These are phyloP conservation scores for Penstemon barbatus DNA, from an alignment of 257 asterid genomes.

Conservation along the genomic window DNA sequence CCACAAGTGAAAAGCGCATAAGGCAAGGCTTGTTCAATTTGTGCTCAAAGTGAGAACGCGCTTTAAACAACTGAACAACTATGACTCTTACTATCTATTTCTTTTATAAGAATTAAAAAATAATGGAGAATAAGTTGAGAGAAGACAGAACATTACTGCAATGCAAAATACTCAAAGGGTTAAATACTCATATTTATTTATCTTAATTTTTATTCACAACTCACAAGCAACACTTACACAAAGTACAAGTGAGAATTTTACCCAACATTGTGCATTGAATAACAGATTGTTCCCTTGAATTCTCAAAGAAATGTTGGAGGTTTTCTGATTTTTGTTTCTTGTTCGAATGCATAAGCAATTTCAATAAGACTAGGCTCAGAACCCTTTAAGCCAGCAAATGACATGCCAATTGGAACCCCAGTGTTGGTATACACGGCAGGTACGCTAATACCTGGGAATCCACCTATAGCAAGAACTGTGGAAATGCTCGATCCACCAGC, in stretches of 20 bases:
- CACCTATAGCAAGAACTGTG: slow-evolving; percentile 58
- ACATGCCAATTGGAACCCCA: slow-evolving; percentile 64
- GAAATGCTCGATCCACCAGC: slow-evolving; percentile 42
- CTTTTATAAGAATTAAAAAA: not conserved
- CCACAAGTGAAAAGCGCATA: no score
- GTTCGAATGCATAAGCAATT: slow-evolving; percentile 63
- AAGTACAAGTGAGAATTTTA: no score
- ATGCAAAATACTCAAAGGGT: no score
- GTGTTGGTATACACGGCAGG: slow-evolving; percentile 59
- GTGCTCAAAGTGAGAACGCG: no score
- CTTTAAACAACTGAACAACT: no score
- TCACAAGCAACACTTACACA: no score
- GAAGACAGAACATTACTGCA: not conserved
- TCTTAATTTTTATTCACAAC: no score
- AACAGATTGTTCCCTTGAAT: no score
- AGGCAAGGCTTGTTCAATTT: no score
- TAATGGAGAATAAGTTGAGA: not conserved
- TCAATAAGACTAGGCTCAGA: slow-evolving; percentile 58
- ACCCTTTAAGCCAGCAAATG: slow-evolving; percentile 66
- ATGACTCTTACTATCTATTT: not conserved
- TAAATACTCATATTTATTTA: no score
- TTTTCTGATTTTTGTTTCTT: slow-evolving; percentile 56
- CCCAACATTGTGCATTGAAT: no score
- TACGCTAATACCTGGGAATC: slow-evolving; percentile 59
- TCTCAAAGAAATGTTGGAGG: slow-evolving; percentile 41